Conservation (phyloP, 305 asterid genomes). For the Withania somnifera region DNA sequence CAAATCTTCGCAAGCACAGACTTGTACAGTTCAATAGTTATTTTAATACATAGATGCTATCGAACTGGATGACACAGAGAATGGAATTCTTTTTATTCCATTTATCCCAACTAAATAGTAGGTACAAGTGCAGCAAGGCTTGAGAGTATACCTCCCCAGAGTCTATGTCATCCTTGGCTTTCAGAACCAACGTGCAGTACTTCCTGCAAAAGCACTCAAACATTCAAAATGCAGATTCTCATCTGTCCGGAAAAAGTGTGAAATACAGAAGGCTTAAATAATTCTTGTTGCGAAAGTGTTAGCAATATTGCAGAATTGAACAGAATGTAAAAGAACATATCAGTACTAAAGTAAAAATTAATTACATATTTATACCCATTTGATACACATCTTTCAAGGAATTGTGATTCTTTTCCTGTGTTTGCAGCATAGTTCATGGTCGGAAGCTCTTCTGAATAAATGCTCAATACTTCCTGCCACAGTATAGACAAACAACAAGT, state of each 20-base stretch:
- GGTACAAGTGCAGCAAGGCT: not conserved
- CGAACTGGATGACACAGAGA: not conserved
- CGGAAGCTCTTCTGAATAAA: constrained; percentile 73
- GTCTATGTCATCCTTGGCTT: constrained; percentile 23
- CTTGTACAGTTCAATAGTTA: not conserved
- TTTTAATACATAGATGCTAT: not conserved
- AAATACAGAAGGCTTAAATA: not conserved
- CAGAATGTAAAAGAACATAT: not conserved
- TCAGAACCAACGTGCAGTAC: constrained; percentile 66
- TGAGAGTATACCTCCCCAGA: constrained; percentile 44
- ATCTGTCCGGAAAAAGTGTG: not conserved
- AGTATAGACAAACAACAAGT: not conserved
- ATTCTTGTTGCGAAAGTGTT: not conserved
- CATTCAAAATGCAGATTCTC: not conserved
- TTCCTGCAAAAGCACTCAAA: constrained; percentile 41
- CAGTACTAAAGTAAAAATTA: not conserved
- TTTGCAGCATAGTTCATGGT: constrained; percentile 88
- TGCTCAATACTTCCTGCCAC: constrained; percentile 53
- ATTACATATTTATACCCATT: no score
- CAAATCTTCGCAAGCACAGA: not conserved
- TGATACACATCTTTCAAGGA: no score
- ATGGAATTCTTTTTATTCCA: not conserved
- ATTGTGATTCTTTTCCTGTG: constrained; percentile 64
- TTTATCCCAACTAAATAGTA: not conserved
- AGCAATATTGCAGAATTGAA: not conserved